These are phyloP conservation scores for Mimosa pudica DNA, from an alignment of 306 rosid species.

Conservation along the genomic window DNA sequence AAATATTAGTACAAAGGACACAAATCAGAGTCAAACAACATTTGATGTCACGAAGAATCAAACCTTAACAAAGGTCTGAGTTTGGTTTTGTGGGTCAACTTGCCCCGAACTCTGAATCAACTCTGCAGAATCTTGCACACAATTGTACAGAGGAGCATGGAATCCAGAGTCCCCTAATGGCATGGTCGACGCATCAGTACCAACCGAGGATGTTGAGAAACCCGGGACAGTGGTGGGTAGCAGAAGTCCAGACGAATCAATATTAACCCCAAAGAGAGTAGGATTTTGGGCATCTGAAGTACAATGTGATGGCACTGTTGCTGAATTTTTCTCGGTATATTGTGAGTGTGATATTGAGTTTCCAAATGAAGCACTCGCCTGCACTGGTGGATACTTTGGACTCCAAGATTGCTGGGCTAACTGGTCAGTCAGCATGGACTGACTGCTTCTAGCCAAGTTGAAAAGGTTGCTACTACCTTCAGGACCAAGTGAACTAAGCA, in stretches of 20 bases:
- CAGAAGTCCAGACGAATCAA: conserved; percentile 87
- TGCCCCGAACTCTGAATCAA: conserved; percentile 73
- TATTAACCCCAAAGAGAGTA: conserved; percentile 78
- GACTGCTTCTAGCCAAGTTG: conserved; percentile 60
- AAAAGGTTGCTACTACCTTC: conserved; percentile 63
- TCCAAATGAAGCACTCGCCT: conserved; percentile 57
- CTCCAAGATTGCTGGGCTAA: conserved; percentile 68
- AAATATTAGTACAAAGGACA: conserved; percentile 1
- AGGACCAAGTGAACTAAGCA: conserved; percentile 62
- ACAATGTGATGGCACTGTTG: conserved; percentile 60
- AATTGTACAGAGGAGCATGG: conserved; percentile 65
- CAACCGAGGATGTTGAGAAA: conserved; percentile 60
- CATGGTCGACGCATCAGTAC: conserved; percentile 65
- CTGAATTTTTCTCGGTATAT: conserved; percentile 63
- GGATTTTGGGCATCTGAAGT: conserved; percentile 68
- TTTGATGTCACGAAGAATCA: conserved; percentile 1
- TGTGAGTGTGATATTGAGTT: conserved; percentile 59
- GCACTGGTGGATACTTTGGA: conserved; percentile 59
- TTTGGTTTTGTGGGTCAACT: conserved; percentile 65
- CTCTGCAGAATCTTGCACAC: conserved; percentile 75
- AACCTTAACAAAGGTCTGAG: conserved; percentile 83
- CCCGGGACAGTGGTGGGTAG: conserved; percentile 69
- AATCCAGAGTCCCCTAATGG: conserved; percentile 80
- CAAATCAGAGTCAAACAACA: conserved; percentile 9
- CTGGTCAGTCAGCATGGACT: conserved; percentile 62